Evolutionary conservation across 2,329 filamentous ascomycete species (phyloP).

Genomic region (Emergomyces pasteurianus): DNA sequence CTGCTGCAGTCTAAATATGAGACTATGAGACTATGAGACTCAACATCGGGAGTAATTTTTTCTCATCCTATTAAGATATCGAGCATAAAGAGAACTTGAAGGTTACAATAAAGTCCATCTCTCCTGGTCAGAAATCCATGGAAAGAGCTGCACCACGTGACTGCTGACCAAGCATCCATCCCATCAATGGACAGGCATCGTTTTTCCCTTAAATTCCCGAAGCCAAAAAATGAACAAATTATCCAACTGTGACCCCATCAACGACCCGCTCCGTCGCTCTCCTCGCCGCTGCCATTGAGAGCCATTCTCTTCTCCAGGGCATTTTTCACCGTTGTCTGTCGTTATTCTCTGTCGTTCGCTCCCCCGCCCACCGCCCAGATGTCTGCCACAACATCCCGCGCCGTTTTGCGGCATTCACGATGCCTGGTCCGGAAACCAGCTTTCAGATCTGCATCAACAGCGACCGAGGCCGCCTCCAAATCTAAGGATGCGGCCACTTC

Average conservation of each 20-base stretch:
- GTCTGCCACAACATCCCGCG: conserved; percentile 33
- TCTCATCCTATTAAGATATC: not conserved
- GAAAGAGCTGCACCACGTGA: not conserved
- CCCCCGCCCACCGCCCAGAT: conserved; percentile 23
- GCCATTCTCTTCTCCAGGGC: conserved; percentile 20
- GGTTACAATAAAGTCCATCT: not conserved
- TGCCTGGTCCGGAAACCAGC: conserved; percentile 34
- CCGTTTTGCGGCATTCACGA: conserved; percentile 36
- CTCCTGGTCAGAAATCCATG: too few relatives aligned
- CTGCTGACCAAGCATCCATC: not conserved
- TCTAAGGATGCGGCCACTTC: conserved; percentile 33
- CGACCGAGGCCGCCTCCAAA: conserved; percentile 34
- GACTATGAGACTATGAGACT: too few relatives aligned
- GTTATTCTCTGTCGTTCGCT: conserved; percentile 11
- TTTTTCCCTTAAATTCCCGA: conserved; percentile 33
- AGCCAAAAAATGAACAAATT: conserved; percentile 16
- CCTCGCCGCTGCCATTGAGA: conserved; percentile 30
- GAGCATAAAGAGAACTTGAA: not conserved
- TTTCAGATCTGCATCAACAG: conserved; percentile 37
- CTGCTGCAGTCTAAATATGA: too few relatives aligned
- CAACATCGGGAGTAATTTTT: not conserved
- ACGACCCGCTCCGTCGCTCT: conserved; percentile 20
- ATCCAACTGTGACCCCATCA: conserved; percentile 25
- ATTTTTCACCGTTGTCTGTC: conserved; percentile 16
- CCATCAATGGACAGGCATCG: too few relatives aligned